Evolutionary conservation across 2,329 filamentous ascomycete species (phyloP).

Genomic region (Fusarium dlaminii): DNA sequence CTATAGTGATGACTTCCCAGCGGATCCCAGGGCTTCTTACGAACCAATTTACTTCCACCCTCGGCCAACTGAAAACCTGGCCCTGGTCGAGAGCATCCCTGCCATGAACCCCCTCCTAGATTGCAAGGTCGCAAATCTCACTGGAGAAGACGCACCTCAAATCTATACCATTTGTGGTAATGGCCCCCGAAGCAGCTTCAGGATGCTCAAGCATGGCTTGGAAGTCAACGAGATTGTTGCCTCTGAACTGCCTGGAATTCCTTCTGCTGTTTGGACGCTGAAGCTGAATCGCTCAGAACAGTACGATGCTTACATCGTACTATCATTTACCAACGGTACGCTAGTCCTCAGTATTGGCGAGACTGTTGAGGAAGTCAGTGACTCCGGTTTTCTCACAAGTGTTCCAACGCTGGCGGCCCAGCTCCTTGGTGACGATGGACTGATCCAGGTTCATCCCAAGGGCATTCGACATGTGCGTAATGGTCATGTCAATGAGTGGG

Average conservation of each 20-base stretch:
- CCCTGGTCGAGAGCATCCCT: slow-evolving; percentile 83
- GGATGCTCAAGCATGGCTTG: slow-evolving; percentile 90
- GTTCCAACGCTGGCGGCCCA: slow-evolving; percentile 93
- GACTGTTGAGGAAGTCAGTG: slow-evolving; percentile 93
- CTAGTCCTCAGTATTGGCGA: slow-evolving; percentile 95
- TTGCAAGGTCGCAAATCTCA: slow-evolving; percentile 90
- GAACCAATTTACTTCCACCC: slow-evolving; percentile 87
- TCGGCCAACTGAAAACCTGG: slow-evolving; percentile 81
- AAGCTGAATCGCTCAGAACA: slow-evolving; percentile 84
- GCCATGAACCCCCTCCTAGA: slow-evolving; percentile 92
- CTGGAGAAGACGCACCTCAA: slow-evolving; percentile 92
- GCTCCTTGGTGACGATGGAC: slow-evolving; percentile 89
- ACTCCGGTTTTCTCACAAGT: slow-evolving; percentile 89
- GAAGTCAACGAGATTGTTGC: slow-evolving; percentile 97
- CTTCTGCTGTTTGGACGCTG: slow-evolving; percentile 93
- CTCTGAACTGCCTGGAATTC: slow-evolving; percentile 87
- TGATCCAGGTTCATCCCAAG: slow-evolving; percentile 96
- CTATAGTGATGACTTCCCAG: slow-evolving; percentile 81
- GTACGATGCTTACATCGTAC: slow-evolving; percentile 93
- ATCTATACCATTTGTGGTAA: slow-evolving; percentile 94
- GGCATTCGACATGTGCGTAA: slow-evolving; percentile 89
- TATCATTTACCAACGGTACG: slow-evolving; percentile 90
- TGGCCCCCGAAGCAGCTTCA: slow-evolving; percentile 88
- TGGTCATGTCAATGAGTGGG: slow-evolving; percentile 90
- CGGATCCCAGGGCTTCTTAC: slow-evolving; percentile 76